Evolutionary conservation across 179 eudicot species (phyloP), one percentile per base, ranked within the genome.

Genomic region (Silene vulgaris): DNA sequence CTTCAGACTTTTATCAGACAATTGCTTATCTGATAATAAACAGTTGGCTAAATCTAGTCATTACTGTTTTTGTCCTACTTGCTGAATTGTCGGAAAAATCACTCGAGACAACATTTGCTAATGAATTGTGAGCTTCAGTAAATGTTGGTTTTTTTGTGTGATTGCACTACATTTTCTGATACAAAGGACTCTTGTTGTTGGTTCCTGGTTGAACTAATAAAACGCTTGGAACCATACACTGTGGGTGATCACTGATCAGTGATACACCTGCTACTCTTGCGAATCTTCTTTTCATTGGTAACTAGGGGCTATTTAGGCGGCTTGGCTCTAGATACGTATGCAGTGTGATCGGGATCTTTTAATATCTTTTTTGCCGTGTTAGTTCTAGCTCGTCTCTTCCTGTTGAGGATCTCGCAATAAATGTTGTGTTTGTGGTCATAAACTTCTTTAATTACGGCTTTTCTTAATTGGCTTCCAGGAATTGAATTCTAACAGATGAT

Each of bases 1-100:
- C 67, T 79, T 82, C 17, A 72, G 65, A 45, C 77, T 78, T 82
- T 52, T 82, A 20, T 21, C 56, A 67, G 79, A 40, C 78, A 86
- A 76, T n/a, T n/a, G n/a, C n/a, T n/a, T n/a, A n/a, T n/a, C n/a
- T n/a, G n/a, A n/a, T n/a, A n/a, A n/a, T n/a, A n/a, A n/a, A n/a
- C n/a, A n/a, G n/a, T n/a, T n/a, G n/a, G n/a, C n/a, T n/a, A n/a
- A n/a, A n/a, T n/a, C n/a, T n/a, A n/a, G n/a, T n/a, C n/a, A n/a
- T n/a, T 65, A 28, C 19, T 8, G 40, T 62, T 23, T 62, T 23
- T 26, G 23, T 62, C 66, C 66, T 23, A 23, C 66, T 62, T 62
- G 9, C 5, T 3, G 30, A 23, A 23, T 20, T 23, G 28, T 8
- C 66, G 7, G 30, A n/a, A 20, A 61, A 8, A n/a, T 21, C 7